Evolutionary conservation across 1,139 yeast genomes (phyloP), one percentile per base, ranked within the genome.

Genomic region (Debaryomyces fabryi): DNA sequence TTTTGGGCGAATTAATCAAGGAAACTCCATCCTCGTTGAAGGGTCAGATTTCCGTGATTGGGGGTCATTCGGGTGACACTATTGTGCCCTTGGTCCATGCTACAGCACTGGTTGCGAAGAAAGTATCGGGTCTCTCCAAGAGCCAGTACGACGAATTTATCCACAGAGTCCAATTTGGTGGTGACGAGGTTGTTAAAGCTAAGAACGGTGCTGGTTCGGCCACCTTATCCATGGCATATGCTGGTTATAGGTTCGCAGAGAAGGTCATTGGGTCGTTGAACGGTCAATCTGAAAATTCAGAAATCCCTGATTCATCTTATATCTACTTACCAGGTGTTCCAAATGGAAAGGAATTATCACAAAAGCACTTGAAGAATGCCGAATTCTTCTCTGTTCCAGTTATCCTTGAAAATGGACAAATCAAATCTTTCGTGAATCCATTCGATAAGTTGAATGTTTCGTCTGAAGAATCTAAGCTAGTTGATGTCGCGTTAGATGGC

Each of bases 131-230:
- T 36, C 63, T 71, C 44, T 61, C 63, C 18, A 56, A 64, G 37
- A 53, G 68, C 10, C 66, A 69, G 41, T 76, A 77, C 58, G 70
- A 73, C 32, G 68, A 66, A 15, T 79, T 82, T 48, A 69, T 85
- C 34, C 67, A 83, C 58, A 71, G 90, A 55, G 89, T 86, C 23
- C 90, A 85, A 64, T 85, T 74, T 60, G 92, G 90, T 51, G 91
- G 91, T 58, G 92, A 86, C 65, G 92, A 86, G 65, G 90, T 86
- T 38, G 91, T 86, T 48, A 78, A 83, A 66, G 91, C 91, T 23
- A 86, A 86, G 65, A 78, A 83, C 55, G 91, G 91, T 52, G 85
- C 84, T 36, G 92, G 92, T 8, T 83, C 89, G 7, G 92, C 91
- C 24, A 86, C 92, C 13, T 74, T 86, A 56, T 83, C 88, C 1